Base-by-base conservation (phyloP, 2,329 filamentous ascomycete species). In the Ophiostoma pallidulum region DNA sequence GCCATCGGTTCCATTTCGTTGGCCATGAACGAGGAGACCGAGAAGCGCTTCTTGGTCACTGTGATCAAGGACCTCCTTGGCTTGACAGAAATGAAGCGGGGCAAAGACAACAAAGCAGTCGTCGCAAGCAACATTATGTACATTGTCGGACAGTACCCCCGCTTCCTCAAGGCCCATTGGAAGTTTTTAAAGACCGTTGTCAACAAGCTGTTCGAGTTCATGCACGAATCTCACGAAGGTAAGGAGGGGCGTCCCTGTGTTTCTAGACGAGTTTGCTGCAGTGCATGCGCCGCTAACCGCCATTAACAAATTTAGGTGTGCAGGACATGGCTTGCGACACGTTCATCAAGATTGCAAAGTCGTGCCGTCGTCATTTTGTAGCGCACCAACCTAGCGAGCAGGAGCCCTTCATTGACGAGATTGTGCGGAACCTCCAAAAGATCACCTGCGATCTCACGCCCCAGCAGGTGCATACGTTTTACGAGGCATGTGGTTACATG, bases 111-210 rank as follows among this genome's bases (percentile, higher is more conserved):
- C 77, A 98, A 98, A 66, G 92, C 92, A 12, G 92, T 98, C 9
- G 92, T 98, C 35, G 92, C 92, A 54, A 95, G 88, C 69, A 98
- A 98, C 70, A 98, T 98, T 61, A 98, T 98, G 92, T 98, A 98
- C 65, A 98, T 98, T 69, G 92, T 98, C 52, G 92, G 92, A 50
- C 92, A 98, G 63, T 98, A 98, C 62, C 92, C 92, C 32, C 86
- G 92, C 18, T 98, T 98, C 71, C 72, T 98, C 59, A 98, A 98
- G 72, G 92, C 92, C 2, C 92, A 98, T 66, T 98, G 92, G 92
- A 98, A 98, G 66, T 98, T 98, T 70, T 73, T 98, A 48, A 98
- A 98, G 80, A 98, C 92, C 3, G 92, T 98, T 16, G 92, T 98
- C 61, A 98, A 98, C 71, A 98, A 98, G 72, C 77, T 98, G 5